Evolutionary conservation across 1,284 basidiomycete species (phyloP), one percentile per base, ranked within the genome.

Genomic region (Puccinia polysora): DNA sequence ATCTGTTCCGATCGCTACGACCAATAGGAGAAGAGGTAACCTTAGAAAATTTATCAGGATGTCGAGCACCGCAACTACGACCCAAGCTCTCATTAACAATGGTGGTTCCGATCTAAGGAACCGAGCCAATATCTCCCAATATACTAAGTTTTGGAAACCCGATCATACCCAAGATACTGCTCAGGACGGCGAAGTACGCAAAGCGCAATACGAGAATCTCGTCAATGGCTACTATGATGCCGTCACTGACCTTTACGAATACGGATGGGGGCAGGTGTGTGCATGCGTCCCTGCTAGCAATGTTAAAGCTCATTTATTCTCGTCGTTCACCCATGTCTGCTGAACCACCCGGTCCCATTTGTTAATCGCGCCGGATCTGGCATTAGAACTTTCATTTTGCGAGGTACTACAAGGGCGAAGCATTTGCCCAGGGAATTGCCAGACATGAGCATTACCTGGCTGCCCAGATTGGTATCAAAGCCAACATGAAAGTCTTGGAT

Each of bases 391-490:
- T 80, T 76, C 79, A 80, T 75, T 80, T 80, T 73, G 77, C 78
- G 18, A 77, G 79, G 30, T 80, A 80, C 76, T 80, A 79, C 74
- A 77, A 77, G 15, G 79, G 79, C 34, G 79, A 80, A 75, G 75
- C 78, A 8, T 80, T 80, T 74, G 77, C 77, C 75, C 79, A 80
- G 76, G 79, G 78, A 36, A 75, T 98, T 72, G 94, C 95, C 18
- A 89, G 96, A 67, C 95, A 98, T 80, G 95, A 99, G 83, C 95
- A 99, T 83, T 98, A 95, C 83, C 90, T 99, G 75, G 88, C 94
- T 12, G 83, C 87, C 5, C 86, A 90, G 79, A 92, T 95, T 86
- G 80, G 81, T 60, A 83, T 93, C 75, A 86, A 86, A 73, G 88
- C 91, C 5, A 90, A 91, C 50, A 96, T 96, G 93, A 87, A 88